Percentiles rank a stretch among this genome's conserved stretches.
phyloP scores from a whole-genome alignment of 1,284 basidiomycete species.

The Ustilago crameri region DNA sequence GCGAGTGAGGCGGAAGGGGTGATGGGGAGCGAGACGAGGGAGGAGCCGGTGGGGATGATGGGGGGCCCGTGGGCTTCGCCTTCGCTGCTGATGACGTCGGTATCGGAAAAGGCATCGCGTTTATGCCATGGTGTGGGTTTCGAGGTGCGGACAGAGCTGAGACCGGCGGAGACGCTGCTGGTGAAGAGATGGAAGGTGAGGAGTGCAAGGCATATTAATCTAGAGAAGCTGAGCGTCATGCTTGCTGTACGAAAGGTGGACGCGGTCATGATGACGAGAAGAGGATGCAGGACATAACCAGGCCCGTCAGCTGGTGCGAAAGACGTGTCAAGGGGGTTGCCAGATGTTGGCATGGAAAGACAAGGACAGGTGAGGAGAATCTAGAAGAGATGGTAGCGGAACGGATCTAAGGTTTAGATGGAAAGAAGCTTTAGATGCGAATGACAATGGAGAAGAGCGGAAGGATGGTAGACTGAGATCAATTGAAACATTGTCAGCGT shows the following conservation, averaged over 20 bases:
- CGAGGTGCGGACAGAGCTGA: constrained; percentile 2
- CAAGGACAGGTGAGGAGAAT: no score
- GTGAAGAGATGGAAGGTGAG: constrained; percentile 14
- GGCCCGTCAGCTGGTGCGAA: no score
- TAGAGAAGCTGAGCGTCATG: not conserved
- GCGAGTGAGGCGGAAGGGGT: constrained; percentile 24
- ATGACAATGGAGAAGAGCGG: no score
- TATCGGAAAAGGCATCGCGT: constrained; percentile 42
- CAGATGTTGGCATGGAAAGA: no score
- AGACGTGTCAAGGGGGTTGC: no score
- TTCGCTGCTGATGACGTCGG: constrained; percentile 35
- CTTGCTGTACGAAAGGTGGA: not conserved
- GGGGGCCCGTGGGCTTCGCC: constrained; percentile 47
- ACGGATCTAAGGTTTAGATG: no score
- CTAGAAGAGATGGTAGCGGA: no score
- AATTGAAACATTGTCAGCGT: no score
- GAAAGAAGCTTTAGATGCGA: no score
- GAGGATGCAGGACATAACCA: no score
- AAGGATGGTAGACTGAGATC: no score
- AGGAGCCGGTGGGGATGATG: constrained; percentile 44
- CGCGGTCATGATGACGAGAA: not conserved
- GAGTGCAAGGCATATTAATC: constrained; percentile 15
- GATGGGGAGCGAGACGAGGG: constrained; percentile 49
- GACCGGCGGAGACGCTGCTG: not conserved
- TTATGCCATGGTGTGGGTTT: not conserved